A percentile compares a stretch with the other conserved stretches of the same genome.
Evolutionary conservation across 176 grass and related monocot genomes (phyloP).

Genomic region (Carex kokanica): DNA sequence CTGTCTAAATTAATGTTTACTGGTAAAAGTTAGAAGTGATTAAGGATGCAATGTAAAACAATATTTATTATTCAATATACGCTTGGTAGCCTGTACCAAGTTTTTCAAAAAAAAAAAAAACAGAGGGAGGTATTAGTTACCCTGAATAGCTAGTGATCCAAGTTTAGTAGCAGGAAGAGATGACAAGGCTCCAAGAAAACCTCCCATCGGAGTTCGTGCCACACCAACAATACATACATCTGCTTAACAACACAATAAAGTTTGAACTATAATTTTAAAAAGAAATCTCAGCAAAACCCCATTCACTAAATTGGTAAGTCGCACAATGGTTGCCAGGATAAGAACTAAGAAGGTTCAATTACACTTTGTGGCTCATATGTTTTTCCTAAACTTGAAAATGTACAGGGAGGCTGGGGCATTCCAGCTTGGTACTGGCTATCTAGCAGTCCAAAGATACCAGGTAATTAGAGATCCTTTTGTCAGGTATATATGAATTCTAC

Average conservation of each 20-base stretch:
- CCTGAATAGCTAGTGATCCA: slow-evolving; percentile 63
- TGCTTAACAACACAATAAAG: slow-evolving; percentile 27
- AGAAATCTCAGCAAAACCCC: not conserved
- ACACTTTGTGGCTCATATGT: not conserved
- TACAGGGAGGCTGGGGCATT: not conserved
- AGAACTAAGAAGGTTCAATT: not conserved
- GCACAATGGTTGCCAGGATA: not conserved
- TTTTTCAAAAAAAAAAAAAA: too few relatives aligned
- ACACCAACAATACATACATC: slow-evolving; percentile 86
- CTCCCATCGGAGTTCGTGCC: slow-evolving; percentile 82
- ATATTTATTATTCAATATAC: too few relatives aligned
- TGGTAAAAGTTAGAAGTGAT: too few relatives aligned
- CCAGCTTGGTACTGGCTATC: not conserved
- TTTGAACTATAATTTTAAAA: not conserved
- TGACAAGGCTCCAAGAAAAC: slow-evolving; percentile 79
- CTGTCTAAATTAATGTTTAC: too few relatives aligned
- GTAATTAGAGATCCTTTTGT: not conserved
- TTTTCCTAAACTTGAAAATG: not conserved
- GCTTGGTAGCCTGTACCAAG: too few relatives aligned
- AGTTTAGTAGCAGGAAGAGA: slow-evolving; percentile 87
- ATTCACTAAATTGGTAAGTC: slow-evolving; percentile 4
- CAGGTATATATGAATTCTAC: not conserved
- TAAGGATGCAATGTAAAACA: too few relatives aligned
- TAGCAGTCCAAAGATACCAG: not conserved
- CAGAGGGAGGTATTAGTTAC: slow-evolving; percentile 29